phyloP scores from a whole-genome alignment of 495 filamentous ascomycete genomes.

The Penicillium coffeae region DNA sequence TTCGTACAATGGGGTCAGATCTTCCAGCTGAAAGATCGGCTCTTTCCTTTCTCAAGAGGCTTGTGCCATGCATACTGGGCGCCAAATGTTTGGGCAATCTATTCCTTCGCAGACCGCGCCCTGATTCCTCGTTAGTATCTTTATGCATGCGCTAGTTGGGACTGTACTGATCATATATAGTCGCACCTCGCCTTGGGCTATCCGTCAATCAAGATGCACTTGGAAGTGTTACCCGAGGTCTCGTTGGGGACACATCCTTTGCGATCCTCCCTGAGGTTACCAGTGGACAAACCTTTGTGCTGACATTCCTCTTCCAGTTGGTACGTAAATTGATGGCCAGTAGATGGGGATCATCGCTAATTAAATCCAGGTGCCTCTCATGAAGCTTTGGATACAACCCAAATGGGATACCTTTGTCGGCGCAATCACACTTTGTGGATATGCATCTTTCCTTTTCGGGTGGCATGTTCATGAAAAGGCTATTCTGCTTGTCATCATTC shows the following conservation, averaged over 20 bases:
- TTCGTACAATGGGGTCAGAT: constrained; percentile 82
- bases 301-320: constrained; percentile 80
- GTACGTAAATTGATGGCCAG: constrained; percentile 37
- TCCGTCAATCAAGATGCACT: constrained; percentile 68
- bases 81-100: constrained; percentile 95
- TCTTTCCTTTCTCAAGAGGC: constrained; percentile 93
- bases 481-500: constrained; percentile 90
- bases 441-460: constrained; percentile 93
- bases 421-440: constrained; percentile 89
- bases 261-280: constrained; percentile 86
- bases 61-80: constrained; percentile 98
- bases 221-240: constrained; percentile 83
- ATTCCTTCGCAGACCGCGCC: constrained; percentile 82
- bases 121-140: constrained; percentile 67
- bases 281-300: constrained; percentile 70
- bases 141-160: background rate
- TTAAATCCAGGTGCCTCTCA: constrained; percentile 39
- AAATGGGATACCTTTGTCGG: constrained; percentile 19
- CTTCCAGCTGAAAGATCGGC: constrained; percentile 75
- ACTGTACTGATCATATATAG: constrained; percentile 36
- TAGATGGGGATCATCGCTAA: background rate
- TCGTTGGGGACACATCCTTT: constrained; percentile 94
- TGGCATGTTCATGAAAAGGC: constrained; percentile 99
- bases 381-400: constrained; percentile 42
- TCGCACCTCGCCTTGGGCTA: constrained; percentile 76